Evolutionary conservation across 2,329 filamentous ascomycete genomes (phyloP), one percentile per base, ranked within the genome.

Genomic region (Colletotrichum cordylinicola): DNA sequence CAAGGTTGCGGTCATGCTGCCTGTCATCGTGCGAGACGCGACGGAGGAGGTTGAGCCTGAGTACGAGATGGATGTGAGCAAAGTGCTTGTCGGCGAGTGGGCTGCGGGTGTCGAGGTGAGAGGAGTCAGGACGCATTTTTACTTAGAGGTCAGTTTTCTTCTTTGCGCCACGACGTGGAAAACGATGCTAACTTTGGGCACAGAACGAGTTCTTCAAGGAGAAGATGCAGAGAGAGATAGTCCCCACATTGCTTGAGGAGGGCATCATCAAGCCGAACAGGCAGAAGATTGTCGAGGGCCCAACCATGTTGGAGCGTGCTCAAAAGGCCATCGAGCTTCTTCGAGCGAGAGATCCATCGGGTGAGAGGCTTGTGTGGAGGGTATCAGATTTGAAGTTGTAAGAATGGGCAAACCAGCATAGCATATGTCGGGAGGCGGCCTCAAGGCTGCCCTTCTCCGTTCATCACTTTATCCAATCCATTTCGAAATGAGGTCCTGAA

Each of bases 1-100:
- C 5, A 90, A 82, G 31, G 89, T 93, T 1, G 92, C 91, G 1
- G 81, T 93, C 24, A 87, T 93, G 82, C 81, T 94, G 8, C 92
- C 92, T 0, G 87, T 93, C 24, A 91, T 93, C 72, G 77, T 91
- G 64, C 86, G 83, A 64, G 88, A 92, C 76, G 87, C 91, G 1
- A 87, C 84, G 0, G 84, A 87, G 5, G 84, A 84, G 2, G 81
- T 86, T 15, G 83, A 81, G 73, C 91, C 91, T 0, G 85, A 88
- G 78, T 93, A 91, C 72, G 85, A 85, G 56, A 90, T 91, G 88
- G 89, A 91, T 70, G 87, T 87, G 1, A 56, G 76, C 24, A 82
- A 82, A 9, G 65, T 61, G 16, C 58, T 74, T 37, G 66, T 55
- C 4, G 84, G 79, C 2, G 78, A 85, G 33, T 93, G 91, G 91